These are phyloP conservation scores for Tephrocybe sp. DNA, from an alignment of 768 basidiomycete genomes.

Conservation along the genomic window DNA sequence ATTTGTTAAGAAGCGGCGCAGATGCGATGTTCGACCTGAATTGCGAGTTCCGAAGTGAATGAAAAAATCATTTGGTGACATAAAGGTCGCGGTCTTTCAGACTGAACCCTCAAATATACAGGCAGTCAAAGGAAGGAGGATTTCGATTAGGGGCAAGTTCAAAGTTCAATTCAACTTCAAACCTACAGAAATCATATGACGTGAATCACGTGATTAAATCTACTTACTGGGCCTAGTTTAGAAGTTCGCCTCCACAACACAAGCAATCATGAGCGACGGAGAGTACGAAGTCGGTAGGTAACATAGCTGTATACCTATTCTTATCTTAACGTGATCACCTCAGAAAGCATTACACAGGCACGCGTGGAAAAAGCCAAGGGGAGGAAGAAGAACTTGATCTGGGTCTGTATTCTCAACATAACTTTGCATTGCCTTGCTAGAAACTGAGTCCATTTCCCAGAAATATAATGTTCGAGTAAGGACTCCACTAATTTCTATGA, in stretches of 20 bases:
- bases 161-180: no score
- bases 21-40: no score
- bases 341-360: conserved; percentile 56
- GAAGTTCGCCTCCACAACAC: not conserved
- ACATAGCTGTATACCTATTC: not conserved
- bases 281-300: conserved; percentile 71
- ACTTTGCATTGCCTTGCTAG: conserved; percentile 2
- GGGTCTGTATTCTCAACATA: conserved; percentile 37
- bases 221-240: not conserved
- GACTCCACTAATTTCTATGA: conserved; percentile 9
- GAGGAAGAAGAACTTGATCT: conserved; percentile 43
- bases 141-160: no score
- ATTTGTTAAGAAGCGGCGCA: not conserved
- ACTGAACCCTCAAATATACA: no score
- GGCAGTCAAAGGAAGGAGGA: not conserved
- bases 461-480: conserved; percentile 59
- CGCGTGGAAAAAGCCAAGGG: conserved; percentile 41
- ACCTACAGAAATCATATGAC: conserved; percentile 2
- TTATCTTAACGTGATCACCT: not conserved
- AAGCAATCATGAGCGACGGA: conserved; percentile 28
- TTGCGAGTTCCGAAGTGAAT: no score
- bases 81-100: no score
- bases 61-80: not conserved
- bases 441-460: conserved; percentile 27
- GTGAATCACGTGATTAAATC: conserved; percentile 7